Percentiles rank a stretch among this genome's conserved stretches.
Conservation (phyloP, 306 rosid species). For the Medicago truncatula region MtrunA17r5.0-ANR NC_053046.1:3010501-3011000, state of each 20-base stretch:
- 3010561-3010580: not conserved
- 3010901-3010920: not conserved
- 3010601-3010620: not conserved
- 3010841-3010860: not conserved
- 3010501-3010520: not conserved
- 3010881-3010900: not conserved
- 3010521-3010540: not conserved
- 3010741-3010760: too few relatives aligned
- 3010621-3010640: not conserved
- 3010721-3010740: not conserved
- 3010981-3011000: too few relatives aligned
- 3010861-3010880: not conserved
- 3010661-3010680: not conserved
- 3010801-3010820: not conserved
- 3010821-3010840: not conserved
- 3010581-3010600: not conserved
- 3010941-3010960: not conserved
- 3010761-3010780: too few relatives aligned
- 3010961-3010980: not conserved
- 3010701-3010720: not conserved
- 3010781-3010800: not conserved
- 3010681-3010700: not conserved
- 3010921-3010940: not conserved
- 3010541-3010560: not conserved
- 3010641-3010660: not conserved